phyloP scores from a whole-genome alignment of 2,329 filamentous ascomycete genomes.

The Hymenoscyphus albidus region DNA sequence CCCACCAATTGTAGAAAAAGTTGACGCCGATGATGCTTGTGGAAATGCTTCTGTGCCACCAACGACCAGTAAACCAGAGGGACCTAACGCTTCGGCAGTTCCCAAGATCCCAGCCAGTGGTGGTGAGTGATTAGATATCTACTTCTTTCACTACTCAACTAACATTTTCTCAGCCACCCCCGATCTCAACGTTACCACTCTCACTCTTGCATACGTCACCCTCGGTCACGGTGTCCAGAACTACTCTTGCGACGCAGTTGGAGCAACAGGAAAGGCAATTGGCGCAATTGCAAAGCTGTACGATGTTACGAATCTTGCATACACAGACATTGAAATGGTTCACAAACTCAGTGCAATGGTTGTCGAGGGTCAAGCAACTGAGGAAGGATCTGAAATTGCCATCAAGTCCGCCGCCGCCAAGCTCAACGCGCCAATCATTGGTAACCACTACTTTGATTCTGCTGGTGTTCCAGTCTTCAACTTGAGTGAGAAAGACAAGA shows the following conservation, averaged over 20 bases:
- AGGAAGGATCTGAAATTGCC: not conserved
- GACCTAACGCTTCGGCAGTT: slow-evolving; percentile 5
- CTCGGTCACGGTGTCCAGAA: slow-evolving; percentile 35
- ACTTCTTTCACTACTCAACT: not conserved
- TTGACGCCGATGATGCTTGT: not conserved
- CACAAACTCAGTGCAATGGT: slow-evolving; percentile 23
- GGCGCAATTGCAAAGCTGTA: slow-evolving; percentile 34
- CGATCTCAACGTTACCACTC: slow-evolving; percentile 25
- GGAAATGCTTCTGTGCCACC: not conserved
- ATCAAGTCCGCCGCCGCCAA: slow-evolving; percentile 4
- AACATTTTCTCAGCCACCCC: slow-evolving; percentile 20
- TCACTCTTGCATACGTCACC: slow-evolving; percentile 30
- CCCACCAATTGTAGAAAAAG: not conserved
- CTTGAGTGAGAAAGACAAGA: slow-evolving; percentile 21
- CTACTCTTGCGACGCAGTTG: slow-evolving; percentile 31
- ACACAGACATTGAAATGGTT: slow-evolving; percentile 12
- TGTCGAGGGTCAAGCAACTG: slow-evolving; percentile 19
- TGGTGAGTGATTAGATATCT: slow-evolving; percentile 18
- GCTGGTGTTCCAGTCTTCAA: slow-evolving; percentile 30
- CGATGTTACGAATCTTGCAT: slow-evolving; percentile 30
- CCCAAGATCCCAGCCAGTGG: slow-evolving; percentile 26
- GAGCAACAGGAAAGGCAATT: slow-evolving; percentile 21
- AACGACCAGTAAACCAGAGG: not conserved
- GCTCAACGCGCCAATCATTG: slow-evolving; percentile 16
- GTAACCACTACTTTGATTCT: slow-evolving; percentile 33